A percentile compares a stretch with the other conserved stretches of the same genome.
Evolutionary conservation across 148 eudicot species (phyloP).

Genomic region (Rhododendron ovatum): DNA sequence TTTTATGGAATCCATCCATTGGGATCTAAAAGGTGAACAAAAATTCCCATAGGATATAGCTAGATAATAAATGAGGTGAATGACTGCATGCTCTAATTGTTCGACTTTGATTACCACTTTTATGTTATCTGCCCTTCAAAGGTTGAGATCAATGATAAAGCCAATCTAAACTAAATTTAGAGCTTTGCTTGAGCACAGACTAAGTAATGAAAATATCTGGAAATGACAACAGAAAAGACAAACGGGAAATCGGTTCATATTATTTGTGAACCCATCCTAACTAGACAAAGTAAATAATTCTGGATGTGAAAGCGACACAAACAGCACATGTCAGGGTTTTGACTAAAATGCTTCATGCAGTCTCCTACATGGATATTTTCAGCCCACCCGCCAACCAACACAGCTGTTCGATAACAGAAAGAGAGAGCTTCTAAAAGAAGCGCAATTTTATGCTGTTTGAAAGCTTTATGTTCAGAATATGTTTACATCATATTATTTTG

Average conservation of each 20-base stretch:
- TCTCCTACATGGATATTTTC: neutral
- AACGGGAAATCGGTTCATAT: neutral
- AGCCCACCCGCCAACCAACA: no score
- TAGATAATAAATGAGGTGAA: neutral
- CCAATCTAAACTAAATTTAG: neutral
- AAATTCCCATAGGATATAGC: neutral
- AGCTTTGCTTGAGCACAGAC: neutral
- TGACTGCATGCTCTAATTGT: neutral
- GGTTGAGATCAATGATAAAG: neutral
- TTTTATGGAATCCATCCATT: neutral
- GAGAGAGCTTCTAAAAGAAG: neutral
- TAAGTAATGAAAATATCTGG: neutral
- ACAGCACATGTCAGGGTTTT: neutral
- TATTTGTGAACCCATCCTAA: neutral
- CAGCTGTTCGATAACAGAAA: neutral
- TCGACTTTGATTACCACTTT: neutral
- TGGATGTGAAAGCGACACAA: neutral
- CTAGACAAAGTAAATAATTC: neutral
- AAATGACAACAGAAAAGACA: neutral
- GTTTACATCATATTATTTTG: neutral
- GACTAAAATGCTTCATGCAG: neutral
- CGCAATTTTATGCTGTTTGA: neutral
- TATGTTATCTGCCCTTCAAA: neutral
- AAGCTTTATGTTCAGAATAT: neutral
- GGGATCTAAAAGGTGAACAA: neutral